These are phyloP conservation scores for Oxyria digyna DNA, from an alignment of 148 eudicot genomes.

Conservation along the genomic window DNA sequence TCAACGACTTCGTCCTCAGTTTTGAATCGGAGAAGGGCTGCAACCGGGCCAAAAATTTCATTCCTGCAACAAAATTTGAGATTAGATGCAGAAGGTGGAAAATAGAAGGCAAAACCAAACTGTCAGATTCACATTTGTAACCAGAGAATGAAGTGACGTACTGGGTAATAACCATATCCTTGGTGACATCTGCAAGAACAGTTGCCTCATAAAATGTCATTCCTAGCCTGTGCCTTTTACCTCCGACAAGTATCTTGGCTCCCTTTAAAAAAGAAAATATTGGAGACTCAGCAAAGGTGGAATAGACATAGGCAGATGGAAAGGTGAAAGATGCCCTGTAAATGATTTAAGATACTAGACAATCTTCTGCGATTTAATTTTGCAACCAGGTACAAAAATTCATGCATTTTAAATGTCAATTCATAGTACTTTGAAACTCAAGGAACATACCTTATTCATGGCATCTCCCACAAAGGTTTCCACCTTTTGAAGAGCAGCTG, in stretches of 20 bases:
- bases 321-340: background rate
- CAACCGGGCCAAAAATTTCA: slow-evolving; percentile 96
- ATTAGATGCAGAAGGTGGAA: background rate
- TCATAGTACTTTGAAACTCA: background rate
- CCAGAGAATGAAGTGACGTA: slow-evolving; percentile 12
- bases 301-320: background rate
- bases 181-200: slow-evolving; percentile 56
- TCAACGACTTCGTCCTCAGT: slow-evolving; percentile 84
- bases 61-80: slow-evolving; percentile 29
- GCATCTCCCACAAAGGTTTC: slow-evolving; percentile 83
- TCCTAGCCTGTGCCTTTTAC: slow-evolving; percentile 78
- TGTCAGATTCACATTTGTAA: background rate
- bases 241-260: slow-evolving; percentile 83
- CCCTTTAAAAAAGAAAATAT: slow-evolving; percentile 35
- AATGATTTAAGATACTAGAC: background rate
- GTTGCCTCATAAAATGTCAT: slow-evolving; percentile 87
- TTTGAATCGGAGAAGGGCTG: slow-evolving; percentile 74
- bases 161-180: slow-evolving; percentile 81
- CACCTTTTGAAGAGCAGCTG: slow-evolving; percentile 85
- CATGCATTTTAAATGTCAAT: background rate
- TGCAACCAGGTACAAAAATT: background rate
- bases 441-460: slow-evolving; percentile 52
- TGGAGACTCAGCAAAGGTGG: background rate
- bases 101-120: background rate
- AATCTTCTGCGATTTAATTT: background rate